These are phyloP conservation scores for Fraxinus cuspidata DNA, from an alignment of 257 asterid species.

Conservation along the genomic window DNA sequence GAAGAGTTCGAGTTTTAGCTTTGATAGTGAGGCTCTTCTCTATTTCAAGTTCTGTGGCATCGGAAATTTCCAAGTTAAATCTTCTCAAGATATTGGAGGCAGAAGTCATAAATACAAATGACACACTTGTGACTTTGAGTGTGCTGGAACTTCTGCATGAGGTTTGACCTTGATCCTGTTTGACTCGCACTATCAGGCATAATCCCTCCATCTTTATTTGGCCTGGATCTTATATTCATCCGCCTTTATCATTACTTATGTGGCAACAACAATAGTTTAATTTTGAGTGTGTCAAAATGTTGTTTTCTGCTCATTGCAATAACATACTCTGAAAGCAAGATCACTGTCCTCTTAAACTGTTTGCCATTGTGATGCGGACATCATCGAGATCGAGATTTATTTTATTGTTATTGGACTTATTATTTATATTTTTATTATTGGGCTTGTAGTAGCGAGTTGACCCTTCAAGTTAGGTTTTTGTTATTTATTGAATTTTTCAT, in stretches of 20 bases:
- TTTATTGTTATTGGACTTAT: too few species aligned
- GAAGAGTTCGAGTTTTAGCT: slow-evolving; percentile 82
- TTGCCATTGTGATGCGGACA: too few species aligned
- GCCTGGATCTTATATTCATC: neutral
- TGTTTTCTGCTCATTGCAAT: slow-evolving; percentile 7
- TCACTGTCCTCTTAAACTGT: slow-evolving; percentile 12
- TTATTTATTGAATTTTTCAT: too few species aligned
- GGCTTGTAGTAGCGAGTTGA: too few species aligned
- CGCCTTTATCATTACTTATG: slow-evolving; percentile 18
- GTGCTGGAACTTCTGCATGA: slow-evolving; percentile 88
- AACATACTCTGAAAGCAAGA: slow-evolving; percentile 14
- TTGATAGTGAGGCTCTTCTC: slow-evolving; percentile 94
- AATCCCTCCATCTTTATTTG: slow-evolving; percentile 2
- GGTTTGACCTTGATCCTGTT: slow-evolving; percentile 48
- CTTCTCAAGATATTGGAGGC: slow-evolving; percentile 76
- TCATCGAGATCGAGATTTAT: too few species aligned
- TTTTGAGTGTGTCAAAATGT: slow-evolving; percentile 15
- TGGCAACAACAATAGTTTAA: slow-evolving; percentile 11
- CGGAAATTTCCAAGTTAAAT: slow-evolving; percentile 61
- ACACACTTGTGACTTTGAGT: slow-evolving; percentile 72
- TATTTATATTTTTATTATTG: too few species aligned
- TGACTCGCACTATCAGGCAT: slow-evolving; percentile 12
- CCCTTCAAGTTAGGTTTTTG: too few species aligned
- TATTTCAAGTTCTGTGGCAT: slow-evolving; percentile 71
- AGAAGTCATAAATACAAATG: slow-evolving; percentile 65